These are phyloP conservation scores for Cyclotella kingstonii DNA, from an alignment of 108 stramenopile species.

Conservation along the genomic window DNA sequence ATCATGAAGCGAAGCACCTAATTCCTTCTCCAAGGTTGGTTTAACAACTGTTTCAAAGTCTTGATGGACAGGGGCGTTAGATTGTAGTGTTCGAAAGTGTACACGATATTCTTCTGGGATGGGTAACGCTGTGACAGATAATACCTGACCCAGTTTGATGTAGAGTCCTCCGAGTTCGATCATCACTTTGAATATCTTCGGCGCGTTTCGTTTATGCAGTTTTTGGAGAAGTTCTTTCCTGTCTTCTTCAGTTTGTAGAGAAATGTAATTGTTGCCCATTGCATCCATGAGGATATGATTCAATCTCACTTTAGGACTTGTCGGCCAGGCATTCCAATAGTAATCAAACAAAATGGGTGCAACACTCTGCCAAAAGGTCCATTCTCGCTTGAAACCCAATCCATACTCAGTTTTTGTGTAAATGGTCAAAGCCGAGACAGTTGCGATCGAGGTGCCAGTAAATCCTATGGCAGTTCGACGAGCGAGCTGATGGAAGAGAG, in stretches of 20 bases:
- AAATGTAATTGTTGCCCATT: neutral
- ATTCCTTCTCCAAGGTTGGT: constrained; percentile 60
- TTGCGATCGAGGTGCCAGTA: constrained; percentile 3
- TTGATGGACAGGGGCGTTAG: constrained; percentile 71
- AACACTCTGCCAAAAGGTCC: constrained; percentile 58
- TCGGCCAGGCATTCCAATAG: constrained; percentile 47
- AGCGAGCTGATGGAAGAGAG: neutral
- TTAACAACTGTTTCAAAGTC: constrained; percentile 67
- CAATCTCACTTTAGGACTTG: constrained; percentile 57
- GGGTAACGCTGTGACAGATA: constrained; percentile 75
- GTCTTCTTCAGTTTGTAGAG: constrained; percentile 18
- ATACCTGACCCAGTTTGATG: constrained; percentile 91
- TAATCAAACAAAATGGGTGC: constrained; percentile 68
- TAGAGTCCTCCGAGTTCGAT: constrained; percentile 86
- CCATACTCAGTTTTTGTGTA: constrained; percentile 52
- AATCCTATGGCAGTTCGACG: constrained; percentile 24
- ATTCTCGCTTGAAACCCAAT: constrained; percentile 55
- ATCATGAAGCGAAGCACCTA: constrained; percentile 58
- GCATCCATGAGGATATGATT: constrained; percentile 1
- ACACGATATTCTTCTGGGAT: constrained; percentile 65
- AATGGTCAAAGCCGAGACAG: constrained; percentile 13
- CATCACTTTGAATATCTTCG: constrained; percentile 63
- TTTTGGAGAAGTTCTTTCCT: constrained; percentile 22
- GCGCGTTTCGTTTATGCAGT: constrained; percentile 64
- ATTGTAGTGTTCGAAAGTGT: constrained; percentile 71